Evolutionary conservation across 345 rosid genomes (phyloP).

Genomic region (Citrus glauca): DNA sequence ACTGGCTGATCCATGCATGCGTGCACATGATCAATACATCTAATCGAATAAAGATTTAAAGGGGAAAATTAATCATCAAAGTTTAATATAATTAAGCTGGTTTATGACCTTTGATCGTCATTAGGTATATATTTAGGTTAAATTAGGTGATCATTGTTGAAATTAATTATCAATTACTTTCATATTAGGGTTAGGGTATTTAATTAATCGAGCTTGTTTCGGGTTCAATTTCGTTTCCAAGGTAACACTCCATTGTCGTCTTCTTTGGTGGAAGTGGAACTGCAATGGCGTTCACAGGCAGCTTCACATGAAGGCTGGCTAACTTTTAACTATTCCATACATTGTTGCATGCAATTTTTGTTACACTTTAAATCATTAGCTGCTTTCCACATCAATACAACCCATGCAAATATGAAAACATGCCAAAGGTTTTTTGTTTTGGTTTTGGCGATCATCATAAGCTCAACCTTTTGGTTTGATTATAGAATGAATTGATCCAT

Average conservation of each 20-base stretch:
- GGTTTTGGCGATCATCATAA: background rate
- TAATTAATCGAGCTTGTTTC: too few relatives aligned
- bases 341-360: background rate
- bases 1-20: too few relatives aligned
- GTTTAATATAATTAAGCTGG: too few relatives aligned
- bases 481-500: background rate
- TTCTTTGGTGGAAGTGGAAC: background rate
- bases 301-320: background rate
- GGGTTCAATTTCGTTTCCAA: background rate
- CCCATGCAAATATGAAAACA: background rate
- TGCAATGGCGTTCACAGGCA: background rate
- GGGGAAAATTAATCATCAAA: too few relatives aligned
- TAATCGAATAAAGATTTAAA: too few relatives aligned
- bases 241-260: background rate
- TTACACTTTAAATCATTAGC: background rate
- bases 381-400: background rate
- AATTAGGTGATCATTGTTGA: too few relatives aligned
- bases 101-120: too few relatives aligned
- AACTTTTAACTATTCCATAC: background rate
- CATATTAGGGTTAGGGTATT: too few relatives aligned
- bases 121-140: too few relatives aligned
- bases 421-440: background rate
- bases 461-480: background rate
- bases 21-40: too few relatives aligned
- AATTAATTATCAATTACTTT: too few relatives aligned